Evolutionary conservation across 2,329 filamentous ascomycete genomes (phyloP), one percentile per base, ranked within the genome.

Genomic region (Fusarium sp.): DNA sequence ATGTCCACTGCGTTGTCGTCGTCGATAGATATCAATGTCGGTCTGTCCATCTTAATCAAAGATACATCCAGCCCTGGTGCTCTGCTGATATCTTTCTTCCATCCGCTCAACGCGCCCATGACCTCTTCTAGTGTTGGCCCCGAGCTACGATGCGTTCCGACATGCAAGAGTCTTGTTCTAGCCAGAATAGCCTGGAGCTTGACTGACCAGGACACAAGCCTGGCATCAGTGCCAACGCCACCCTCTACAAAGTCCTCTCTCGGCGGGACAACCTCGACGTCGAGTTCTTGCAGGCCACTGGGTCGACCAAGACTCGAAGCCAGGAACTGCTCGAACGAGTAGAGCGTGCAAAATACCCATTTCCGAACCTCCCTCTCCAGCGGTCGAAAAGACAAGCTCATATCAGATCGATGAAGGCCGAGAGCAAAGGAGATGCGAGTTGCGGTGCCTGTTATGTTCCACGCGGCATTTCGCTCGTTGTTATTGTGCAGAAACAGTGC

Each of bases 381-480:
- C 0, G 75, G 72, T 3, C 73, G 62, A 60, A 77, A 77, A 0
- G 69, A 69, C 0, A 67, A 60, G 31, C 67, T 64, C 47, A 73
- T 74, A 19, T 75, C 73, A 8, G 59, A 64, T 22, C 74, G 60
- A 34, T 76, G 74, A 7, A 76, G 67, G 0, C 73, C 74, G 1
- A 76, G 66, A 0, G 74, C 74, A 7, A 75, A 76, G 1, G 71
- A 65, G 15, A 75, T 70, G 1, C 74, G 62, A 4, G 68, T 75
- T 1, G 74, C 74, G 2, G 74, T 72, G 3, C 74, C 74, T 1
- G 71, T 68, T 0, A 75, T 65, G 15, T 76, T 76, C 74, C 74
- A 76, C 0, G 75, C 73, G 2, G 75, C 76, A 28, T 78, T 78
- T 7, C 76, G 64, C 44, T 78, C 76, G 50, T 77, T 76, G 32